These are phyloP conservation scores for Blastobotrys arbuscula DNA, from an alignment of 1,139 yeast genomes.

Conservation along the genomic window DNA sequence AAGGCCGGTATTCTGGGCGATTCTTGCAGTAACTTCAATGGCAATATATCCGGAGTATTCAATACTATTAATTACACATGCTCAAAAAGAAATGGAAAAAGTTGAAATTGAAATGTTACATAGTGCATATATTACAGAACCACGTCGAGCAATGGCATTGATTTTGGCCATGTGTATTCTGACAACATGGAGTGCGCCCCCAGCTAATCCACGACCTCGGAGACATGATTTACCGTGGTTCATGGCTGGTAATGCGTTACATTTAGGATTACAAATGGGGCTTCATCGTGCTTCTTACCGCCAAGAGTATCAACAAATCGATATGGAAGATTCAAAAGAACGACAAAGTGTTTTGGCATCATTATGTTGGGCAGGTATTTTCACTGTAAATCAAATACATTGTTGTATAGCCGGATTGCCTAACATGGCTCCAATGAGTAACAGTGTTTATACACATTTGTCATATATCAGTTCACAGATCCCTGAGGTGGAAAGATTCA, in stretches of 20 bases:
- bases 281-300: slow-evolving; percentile 17
- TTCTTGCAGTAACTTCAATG: slow-evolving; percentile 18
- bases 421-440: slow-evolving; percentile 11
- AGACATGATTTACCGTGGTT: slow-evolving; percentile 20
- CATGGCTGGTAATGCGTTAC: slow-evolving; percentile 18
- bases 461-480: background rate
- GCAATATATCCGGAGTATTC: slow-evolving; percentile 8
- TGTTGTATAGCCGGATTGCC: slow-evolving; percentile 16
- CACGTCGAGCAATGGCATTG: slow-evolving; percentile 2
- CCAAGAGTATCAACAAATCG: slow-evolving; percentile 2
- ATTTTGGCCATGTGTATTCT: slow-evolving; percentile 5
- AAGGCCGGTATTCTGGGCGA: slow-evolving; percentile 20
- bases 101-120: slow-evolving; percentile 1
- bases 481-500: slow-evolving; percentile 7
- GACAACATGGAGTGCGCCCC: slow-evolving; percentile 5
- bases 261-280: slow-evolving; percentile 22
- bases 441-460: slow-evolving; percentile 6
- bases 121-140: slow-evolving; percentile 1
- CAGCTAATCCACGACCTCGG: background rate
- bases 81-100: background rate
- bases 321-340: slow-evolving; percentile 9
- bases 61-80: background rate
- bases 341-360: slow-evolving; percentile 13
- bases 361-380: slow-evolving; percentile 18
- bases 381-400: slow-evolving; percentile 16